Evolutionary conservation across 1,139 yeast species (phyloP), one percentile per base, ranked within the genome.

Genomic region (Entelexis sorbosivorans): DNA sequence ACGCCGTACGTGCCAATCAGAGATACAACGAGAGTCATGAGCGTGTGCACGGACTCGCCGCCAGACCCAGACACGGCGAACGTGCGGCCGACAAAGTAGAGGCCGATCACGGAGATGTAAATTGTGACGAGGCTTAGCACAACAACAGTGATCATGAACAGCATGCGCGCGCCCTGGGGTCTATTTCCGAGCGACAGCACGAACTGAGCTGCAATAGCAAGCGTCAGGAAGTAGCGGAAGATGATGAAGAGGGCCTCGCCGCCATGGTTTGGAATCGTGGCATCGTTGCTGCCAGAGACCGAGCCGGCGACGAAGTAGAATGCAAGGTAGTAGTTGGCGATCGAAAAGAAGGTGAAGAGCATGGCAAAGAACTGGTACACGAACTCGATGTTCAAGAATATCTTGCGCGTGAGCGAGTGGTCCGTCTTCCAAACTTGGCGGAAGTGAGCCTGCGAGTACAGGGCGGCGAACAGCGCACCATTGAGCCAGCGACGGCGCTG

Each of bases 401-500:
- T 65, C 65, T 89, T 88, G 64, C 98, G 76, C 9, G 78, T 65
- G 20, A 70, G 60, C 1, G 95, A 82, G 66, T 91, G 98, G 60
- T 81, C 91, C 0, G 98, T 89, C 48, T 71, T 64, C 95, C 96
- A 89, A 47, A 91, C 80, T 62, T 81, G 85, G 54, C 73, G 73
- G 64, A 82, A 82, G 64, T 88, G 88, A 22, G 84, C 66, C 63
- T 85, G 86, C 0, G 96, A 81, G 64, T 83, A 91, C 53, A 91
- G 70, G 0, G 97, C 97, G 2, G 98, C 97, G 69, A 91, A 91
- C 63, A 89, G 79, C 0, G 98, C 96, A 70, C 98, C 98, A 66
- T 91, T 91, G 51, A 91, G 78, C 98, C 98, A 91, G 70, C 98
- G 80, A 71, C 98, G 79, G 71, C 98, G 80, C 69, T 91, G 98